Evolutionary conservation across 192 early-diverging fungal genomes (phyloP).

Genomic region (Coemansia sp.): DNA sequence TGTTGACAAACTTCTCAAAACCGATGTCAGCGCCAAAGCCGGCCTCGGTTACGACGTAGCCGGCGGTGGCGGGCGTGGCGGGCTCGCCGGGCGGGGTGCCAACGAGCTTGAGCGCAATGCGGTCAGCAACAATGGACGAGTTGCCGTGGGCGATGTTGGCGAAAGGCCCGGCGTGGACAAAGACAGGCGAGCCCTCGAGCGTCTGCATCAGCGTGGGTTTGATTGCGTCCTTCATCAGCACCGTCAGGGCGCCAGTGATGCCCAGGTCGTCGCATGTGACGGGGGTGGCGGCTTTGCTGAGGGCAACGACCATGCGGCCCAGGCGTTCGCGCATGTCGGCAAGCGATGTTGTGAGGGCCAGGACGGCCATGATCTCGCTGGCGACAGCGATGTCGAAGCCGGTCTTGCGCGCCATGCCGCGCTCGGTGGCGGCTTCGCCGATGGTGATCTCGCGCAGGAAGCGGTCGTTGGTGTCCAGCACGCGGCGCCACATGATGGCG

Average conservation of each 20-base stretch:
- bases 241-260: slow-evolving; percentile 90
- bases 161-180: slow-evolving; percentile 99
- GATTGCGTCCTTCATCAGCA: slow-evolving; percentile 98
- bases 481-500: slow-evolving; percentile 95
- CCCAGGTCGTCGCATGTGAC: slow-evolving; percentile 97
- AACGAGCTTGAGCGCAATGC: slow-evolving; percentile 90
- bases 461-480: slow-evolving; percentile 95
- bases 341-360: slow-evolving; percentile 89
- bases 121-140: slow-evolving; percentile 93
- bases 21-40: slow-evolving; percentile 99
- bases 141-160: slow-evolving; percentile 99
- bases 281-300: slow-evolving; percentile 73
- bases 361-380: slow-evolving; percentile 96
- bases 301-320: slow-evolving; percentile 94
- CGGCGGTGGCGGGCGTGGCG: slow-evolving; percentile 52
- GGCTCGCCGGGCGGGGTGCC: slow-evolving; percentile 64
- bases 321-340: slow-evolving; percentile 91
- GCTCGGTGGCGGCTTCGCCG: slow-evolving; percentile 85
- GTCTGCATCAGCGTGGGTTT: slow-evolving; percentile 99
- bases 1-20: too few species aligned
- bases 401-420: slow-evolving; percentile 81
- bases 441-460: slow-evolving; percentile 91
- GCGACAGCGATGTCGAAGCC: slow-evolving; percentile 99
- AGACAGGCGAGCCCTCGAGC: slow-evolving; percentile 96
- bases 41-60: slow-evolving; percentile 97